Evolutionary conservation across 2,329 filamentous ascomycete species (phyloP).

Genomic region (Monilinia laxa): DNA sequence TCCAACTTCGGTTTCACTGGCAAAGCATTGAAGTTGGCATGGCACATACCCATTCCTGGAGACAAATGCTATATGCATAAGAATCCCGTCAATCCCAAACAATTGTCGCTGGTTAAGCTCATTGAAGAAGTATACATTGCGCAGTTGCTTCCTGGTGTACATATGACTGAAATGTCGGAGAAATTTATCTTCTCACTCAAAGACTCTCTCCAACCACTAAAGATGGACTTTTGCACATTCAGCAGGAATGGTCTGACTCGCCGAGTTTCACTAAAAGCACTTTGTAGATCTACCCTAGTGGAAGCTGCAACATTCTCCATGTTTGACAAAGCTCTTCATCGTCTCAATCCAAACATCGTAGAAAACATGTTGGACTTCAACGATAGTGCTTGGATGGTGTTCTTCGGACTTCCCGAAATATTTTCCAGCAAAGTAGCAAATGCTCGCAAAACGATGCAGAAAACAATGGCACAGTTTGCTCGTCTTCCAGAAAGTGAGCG

Average conservation of each 20-base stretch:
- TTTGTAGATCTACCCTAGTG: conserved; percentile 10
- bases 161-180: conserved; percentile 16
- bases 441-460: conserved; percentile 5
- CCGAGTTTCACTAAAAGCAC: conserved; percentile 6
- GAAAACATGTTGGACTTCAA: conserved; percentile 17
- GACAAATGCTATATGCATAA: conserved; percentile 19
- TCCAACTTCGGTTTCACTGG: conserved; percentile 14
- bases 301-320: conserved; percentile 21
- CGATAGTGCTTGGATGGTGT: conserved; percentile 15
- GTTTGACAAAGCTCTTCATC: conserved; percentile 12
- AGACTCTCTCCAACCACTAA: conserved; percentile 8
- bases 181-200: conserved; percentile 8
- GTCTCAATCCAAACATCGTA: conserved; percentile 17
- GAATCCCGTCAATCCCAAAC: conserved; percentile 17
- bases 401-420: conserved; percentile 19
- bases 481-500: conserved; percentile 10
- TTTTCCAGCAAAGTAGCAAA: conserved; percentile 18
- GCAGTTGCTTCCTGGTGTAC: conserved; percentile 11
- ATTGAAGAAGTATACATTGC: conserved; percentile 18
- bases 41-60: conserved; percentile 10
- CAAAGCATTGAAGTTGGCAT: conserved; percentile 12
- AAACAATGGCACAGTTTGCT: conserved; percentile 15
- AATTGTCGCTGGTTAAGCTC: conserved; percentile 7
- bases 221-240: conserved; percentile 15
- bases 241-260: conserved; percentile 8